Evolutionary conservation across 768 basidiomycete species (phyloP), one percentile per base, ranked within the genome.

Genomic region (Macrolepiota dolichaula): DNA sequence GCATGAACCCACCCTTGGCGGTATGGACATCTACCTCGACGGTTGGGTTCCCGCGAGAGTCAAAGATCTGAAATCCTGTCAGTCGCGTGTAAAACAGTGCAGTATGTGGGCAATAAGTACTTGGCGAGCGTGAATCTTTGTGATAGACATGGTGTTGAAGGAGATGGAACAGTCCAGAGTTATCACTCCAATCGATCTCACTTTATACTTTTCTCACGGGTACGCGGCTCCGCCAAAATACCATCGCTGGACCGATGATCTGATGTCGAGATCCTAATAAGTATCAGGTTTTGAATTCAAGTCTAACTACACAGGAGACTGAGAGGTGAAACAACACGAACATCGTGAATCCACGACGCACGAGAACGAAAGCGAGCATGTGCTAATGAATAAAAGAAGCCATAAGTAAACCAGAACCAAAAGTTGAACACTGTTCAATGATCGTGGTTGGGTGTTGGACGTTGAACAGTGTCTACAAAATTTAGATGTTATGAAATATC

Each of bases 21-120:
- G 96, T 98, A 84, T 83, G 73, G 70, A 96, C 79, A 74, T 96
- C 93, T 73, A 94, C 93, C 79, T 94, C 95, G 72, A 97, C 93
- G 71, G 95, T 96, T 69, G 92, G 94, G 85, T 98, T 95, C 69
- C 95, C 96, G 72, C 96, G 94, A 72, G 95, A 98, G 84, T 98
- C 96, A 76, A 97, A 98, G 87, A 98, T 96, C 96, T 98, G 70
- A 24, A 46, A 62, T 63, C 57, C 32, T 57, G 37, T 55, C 42
- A 60, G 59, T 44, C 53, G 38, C 55, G 56, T 38, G 63, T 46
- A 24, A 17, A 55, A 61, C 46, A 37, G 37, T 55, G 50, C 38
- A 35, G 7, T 32, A 32, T 7, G 29, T 32, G 51, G 22, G 47
- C 7, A 10, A 38, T 44, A 62, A 29, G 40, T 77, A 92, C 94